Conservation (phyloP, 345 rosid genomes). For the Melastoma malabathricum region DNA sequence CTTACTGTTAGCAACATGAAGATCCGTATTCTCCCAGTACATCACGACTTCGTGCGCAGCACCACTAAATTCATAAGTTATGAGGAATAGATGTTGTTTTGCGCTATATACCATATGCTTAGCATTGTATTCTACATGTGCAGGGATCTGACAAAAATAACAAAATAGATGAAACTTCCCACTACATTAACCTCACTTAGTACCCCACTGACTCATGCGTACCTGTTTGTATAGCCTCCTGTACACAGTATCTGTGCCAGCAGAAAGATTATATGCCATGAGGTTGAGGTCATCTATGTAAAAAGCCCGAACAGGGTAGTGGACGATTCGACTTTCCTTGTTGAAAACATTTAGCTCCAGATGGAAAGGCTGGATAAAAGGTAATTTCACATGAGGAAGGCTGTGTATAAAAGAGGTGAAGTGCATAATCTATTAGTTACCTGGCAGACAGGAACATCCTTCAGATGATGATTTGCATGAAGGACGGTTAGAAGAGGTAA, state of each 20-base stretch:
- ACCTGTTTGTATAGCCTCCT: constrained; percentile 86
- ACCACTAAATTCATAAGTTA: constrained; percentile 78
- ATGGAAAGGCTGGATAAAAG: constrained; percentile 71
- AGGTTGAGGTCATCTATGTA: constrained; percentile 75
- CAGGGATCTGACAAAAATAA: constrained; percentile 54
- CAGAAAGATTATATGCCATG: constrained; percentile 79
- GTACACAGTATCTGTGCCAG: constrained; percentile 67
- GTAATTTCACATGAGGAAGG: constrained; percentile 17
- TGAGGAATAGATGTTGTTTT: constrained; percentile 67
- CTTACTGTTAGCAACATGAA: constrained; percentile 54
- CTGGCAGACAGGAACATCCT: constrained; percentile 84
- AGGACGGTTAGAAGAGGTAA: constrained; percentile 67
- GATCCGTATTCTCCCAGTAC: constrained; percentile 78
- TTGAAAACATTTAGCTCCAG: constrained; percentile 96
- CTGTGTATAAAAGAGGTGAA: constrained; percentile 9
- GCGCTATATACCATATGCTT: constrained; percentile 56
- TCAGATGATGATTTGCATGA: constrained; percentile 61
- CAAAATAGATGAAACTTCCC: background rate
- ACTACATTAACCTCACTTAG: too few species aligned
- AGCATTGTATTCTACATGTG: constrained; percentile 67
- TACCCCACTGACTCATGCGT: constrained; percentile 1
- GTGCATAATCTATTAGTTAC: constrained; percentile 20
- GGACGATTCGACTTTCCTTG: constrained; percentile 85
- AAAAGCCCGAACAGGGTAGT: constrained; percentile 87
- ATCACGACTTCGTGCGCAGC: constrained; percentile 73